Evolutionary conservation across 2,329 filamentous ascomycete genomes (phyloP).

Genomic region (Nothophoma quercina): DNA sequence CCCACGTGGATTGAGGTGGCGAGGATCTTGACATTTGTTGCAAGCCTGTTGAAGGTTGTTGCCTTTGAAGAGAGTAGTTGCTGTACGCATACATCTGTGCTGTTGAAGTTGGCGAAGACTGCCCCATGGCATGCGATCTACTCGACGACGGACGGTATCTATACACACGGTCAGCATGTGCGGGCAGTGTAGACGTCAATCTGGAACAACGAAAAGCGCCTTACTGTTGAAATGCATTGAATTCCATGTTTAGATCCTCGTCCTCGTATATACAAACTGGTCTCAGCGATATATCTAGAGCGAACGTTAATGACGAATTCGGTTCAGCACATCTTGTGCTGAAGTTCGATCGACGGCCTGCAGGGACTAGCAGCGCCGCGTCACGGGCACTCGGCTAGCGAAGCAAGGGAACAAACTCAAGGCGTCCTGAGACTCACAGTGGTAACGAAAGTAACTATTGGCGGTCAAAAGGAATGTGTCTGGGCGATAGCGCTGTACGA

Average conservation of each 20-base stretch:
- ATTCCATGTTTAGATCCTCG: slow-evolving; percentile 50
- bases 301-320: slow-evolving; percentile 38
- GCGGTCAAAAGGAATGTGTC: slow-evolving; percentile 44
- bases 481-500: slow-evolving; percentile 46
- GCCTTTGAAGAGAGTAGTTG: slow-evolving; percentile 34
- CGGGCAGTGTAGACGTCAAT: neutral
- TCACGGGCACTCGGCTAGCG: slow-evolving; percentile 19
- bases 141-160: slow-evolving; percentile 49
- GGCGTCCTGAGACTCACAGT: slow-evolving; percentile 37
- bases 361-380: slow-evolving; percentile 27
- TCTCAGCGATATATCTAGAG: slow-evolving; percentile 29
- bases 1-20: slow-evolving; percentile 46
- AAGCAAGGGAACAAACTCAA: slow-evolving; percentile 37
- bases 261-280: slow-evolving; percentile 35
- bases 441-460: slow-evolving; percentile 15
- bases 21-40: slow-evolving; percentile 42
- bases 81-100: slow-evolving; percentile 49
- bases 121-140: slow-evolving; percentile 43
- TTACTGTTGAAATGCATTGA: slow-evolving; percentile 53
- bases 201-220: slow-evolving; percentile 21
- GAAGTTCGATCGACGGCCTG: slow-evolving; percentile 29
- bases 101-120: slow-evolving; percentile 38
- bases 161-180: slow-evolving; percentile 36
- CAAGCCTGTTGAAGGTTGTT: slow-evolving; percentile 30
- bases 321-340: slow-evolving; percentile 26